These are phyloP conservation scores for Oenanthe javanica DNA, from an alignment of 140 eudicot species.

Conservation along the genomic window DNA sequence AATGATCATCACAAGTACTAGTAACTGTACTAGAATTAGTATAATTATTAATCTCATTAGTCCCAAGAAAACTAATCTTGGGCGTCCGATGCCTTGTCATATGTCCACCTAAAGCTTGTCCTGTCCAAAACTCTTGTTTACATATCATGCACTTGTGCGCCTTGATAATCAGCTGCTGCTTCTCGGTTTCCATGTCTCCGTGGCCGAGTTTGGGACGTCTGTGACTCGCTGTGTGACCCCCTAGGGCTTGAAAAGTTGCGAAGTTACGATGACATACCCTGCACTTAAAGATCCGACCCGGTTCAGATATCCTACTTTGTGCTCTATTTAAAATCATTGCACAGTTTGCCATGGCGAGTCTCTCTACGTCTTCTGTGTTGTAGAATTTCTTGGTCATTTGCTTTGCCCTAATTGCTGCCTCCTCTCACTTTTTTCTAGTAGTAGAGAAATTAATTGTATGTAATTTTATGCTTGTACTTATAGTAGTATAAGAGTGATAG, in stretches of 20 bases:
- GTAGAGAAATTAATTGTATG: too few relatives aligned
- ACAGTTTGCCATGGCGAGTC: conserved; percentile 51
- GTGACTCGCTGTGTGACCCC: conserved; percentile 61
- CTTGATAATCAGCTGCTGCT: conserved; percentile 16
- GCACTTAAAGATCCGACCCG: conserved; percentile 33
- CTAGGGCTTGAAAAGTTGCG: conserved; percentile 46
- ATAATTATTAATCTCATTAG: neutral
- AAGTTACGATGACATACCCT: conserved; percentile 37
- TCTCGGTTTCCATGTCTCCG: conserved; percentile 6
- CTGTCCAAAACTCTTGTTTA: conserved; percentile 35
- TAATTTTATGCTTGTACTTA: too few relatives aligned
- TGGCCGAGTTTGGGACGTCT: conserved; percentile 21
- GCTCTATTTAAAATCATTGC: conserved; percentile 26
- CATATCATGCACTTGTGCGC: conserved; percentile 36
- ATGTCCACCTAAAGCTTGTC: conserved; percentile 51
- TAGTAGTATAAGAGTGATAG: too few relatives aligned
- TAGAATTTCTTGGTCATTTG: conserved; percentile 7
- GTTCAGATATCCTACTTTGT: neutral
- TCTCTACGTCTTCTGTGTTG: conserved; percentile 25
- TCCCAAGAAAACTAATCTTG: neutral
- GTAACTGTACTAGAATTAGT: neutral
- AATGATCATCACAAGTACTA: neutral
- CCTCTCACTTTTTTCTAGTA: neutral
- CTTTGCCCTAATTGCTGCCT: neutral
- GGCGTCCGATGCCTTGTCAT: conserved; percentile 37